These are phyloP conservation scores for Candida parachauliodes DNA, from an alignment of 805 yeast genomes.

Conservation along the genomic window DNA sequence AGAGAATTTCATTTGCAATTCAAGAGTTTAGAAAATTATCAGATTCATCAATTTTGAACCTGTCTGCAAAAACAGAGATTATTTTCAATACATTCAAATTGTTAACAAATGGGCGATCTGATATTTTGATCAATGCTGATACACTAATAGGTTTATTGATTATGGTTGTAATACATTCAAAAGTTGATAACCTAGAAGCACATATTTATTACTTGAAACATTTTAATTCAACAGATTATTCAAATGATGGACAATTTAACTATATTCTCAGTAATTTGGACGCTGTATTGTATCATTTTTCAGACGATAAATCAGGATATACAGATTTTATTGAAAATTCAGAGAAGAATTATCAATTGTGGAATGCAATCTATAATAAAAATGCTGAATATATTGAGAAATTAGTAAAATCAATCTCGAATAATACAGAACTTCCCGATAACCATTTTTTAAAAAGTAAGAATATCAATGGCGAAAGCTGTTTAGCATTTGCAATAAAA, in stretches of 20 bases:
- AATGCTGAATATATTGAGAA: conserved; percentile 17
- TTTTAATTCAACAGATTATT: conserved; percentile 41
- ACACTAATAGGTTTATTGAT: conserved; percentile 69
- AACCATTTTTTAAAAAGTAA: conserved; percentile 23
- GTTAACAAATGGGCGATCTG: conserved; percentile 33
- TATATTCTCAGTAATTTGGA: conserved; percentile 82
- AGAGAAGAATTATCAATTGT: conserved; percentile 45
- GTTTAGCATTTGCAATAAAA: conserved; percentile 59
- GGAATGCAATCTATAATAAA: conserved; percentile 44
- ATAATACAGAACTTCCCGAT: conserved; percentile 11
- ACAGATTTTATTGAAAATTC: conserved; percentile 41
- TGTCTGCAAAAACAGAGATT: conserved; percentile 44
- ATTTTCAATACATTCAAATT: conserved; percentile 50
- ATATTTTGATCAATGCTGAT: conserved; percentile 51
- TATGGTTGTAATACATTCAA: conserved; percentile 64
- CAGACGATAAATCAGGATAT: conserved; percentile 25
- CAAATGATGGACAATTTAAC: conserved; percentile 58
- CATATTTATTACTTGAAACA: conserved; percentile 64
- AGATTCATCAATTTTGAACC: conserved; percentile 35
- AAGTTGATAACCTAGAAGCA: conserved; percentile 53
- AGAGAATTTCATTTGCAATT: conserved; percentile 49
- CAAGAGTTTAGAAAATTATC: conserved; percentile 46
- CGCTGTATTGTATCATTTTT: conserved; percentile 67
- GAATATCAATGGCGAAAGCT: conserved; percentile 61
- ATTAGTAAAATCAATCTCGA: conserved; percentile 13